Evolutionary conservation across 768 basidiomycete genomes (phyloP), one percentile per base, ranked within the genome.

Genomic region (Calocybe indica): DNA sequence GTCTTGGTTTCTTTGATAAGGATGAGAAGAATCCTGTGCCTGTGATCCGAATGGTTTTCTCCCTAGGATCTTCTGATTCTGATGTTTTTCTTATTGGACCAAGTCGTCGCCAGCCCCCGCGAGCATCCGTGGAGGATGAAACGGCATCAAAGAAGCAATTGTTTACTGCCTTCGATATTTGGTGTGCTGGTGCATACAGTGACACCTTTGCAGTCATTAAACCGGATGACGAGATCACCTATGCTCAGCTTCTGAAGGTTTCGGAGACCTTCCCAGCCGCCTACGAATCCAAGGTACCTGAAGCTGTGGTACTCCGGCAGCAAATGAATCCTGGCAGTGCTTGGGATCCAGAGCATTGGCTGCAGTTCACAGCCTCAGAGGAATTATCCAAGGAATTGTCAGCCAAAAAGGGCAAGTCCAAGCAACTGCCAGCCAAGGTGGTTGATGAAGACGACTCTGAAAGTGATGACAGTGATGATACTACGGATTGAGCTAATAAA

Each of bases 1-100:
- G 15, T 10, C 37, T 56, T 35, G 44, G 51, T 14, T 37, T 61
- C 22, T 62, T 58, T 42, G 48, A 51, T 28, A 44, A 31, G 28
- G 37, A 43, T 15, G 46, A 53, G 31, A 32, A 28, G 13, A 28
- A 29, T 9, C 49, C 50, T 8, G 29, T 50, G 5, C 50, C 46
- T 32, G 36, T 50, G n/a, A 53, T 52, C 14, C 48, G 44, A 11
- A 50, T 52, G 52, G 52, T 52, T n/a, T 52, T 49, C 34, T 28
- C 52, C 14, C 48, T 52, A 11, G 48, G 37, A 15, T 13, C 43
- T 34, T 34, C 5, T 22, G 32, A 44, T 15, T 32, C 38, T 28
- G 33, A 35, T 28, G 32, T 14, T 12, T 1, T 22, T 22, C 22
- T 22, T 22, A 22, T 22, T 22, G 22, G 22, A 22, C 22, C 22